Evolutionary conservation across 2,329 filamentous ascomycete species (phyloP), one percentile per base, ranked within the genome.

Genomic region (Botrytis deweyae): DNA sequence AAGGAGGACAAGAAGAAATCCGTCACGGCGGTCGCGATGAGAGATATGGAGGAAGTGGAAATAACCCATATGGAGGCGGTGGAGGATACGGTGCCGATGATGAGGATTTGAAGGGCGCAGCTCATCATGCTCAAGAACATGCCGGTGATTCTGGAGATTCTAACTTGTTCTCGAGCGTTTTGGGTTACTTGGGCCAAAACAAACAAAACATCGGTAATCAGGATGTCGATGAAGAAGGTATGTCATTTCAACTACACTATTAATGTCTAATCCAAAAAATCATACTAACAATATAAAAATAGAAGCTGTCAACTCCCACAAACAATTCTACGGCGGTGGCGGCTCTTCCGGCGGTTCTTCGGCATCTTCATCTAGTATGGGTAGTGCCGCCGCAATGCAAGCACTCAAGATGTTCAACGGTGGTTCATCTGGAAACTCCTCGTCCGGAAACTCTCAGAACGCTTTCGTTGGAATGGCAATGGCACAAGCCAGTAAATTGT

Each of bases 381-480:
- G 95, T 79, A 84, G 86, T 78, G 91, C 95, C 70, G 93, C 93
- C 75, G 94, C 93, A 29, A 90, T 95, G 88, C 91, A 95, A 82
- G 93, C 93, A 0, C 82, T 95, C 77, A 94, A 95, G 85, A 88
- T 91, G 86, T 97, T 97, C 83, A 89, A 87, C 55, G 86, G 87
- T 66, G 87, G 89, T 36, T 82, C 84, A 73, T 83, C 81, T 68
- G 83, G 84, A 20, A 83, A 84, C 76, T 76, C 84, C 76, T 78
- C 84, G 75, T 82, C 83, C 14, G 84, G 83, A 66, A 85, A 87
- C 80, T 89, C 89, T 78, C 91, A 97, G 86, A 93, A 91, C 81
- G 88, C 91, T 75, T 93, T 97, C 80, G 88, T 97, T 76, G 93
- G 92, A 7, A 86, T 97, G 81, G 95, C 95, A 62, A 95, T 98